Conservation (phyloP, 805 yeast species). For the Lachancea meyersii region DNA sequence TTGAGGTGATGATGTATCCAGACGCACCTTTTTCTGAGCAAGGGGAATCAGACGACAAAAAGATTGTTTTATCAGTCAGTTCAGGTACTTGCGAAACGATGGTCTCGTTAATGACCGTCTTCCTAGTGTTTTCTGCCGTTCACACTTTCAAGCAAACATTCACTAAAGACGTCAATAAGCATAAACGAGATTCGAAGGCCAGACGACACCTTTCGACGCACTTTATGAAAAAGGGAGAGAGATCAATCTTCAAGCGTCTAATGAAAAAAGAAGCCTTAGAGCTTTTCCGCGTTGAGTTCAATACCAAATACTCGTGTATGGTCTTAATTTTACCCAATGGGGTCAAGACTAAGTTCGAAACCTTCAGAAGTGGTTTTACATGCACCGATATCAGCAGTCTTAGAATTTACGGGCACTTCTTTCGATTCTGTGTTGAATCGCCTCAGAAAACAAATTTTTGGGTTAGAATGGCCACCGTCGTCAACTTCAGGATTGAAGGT, state of each 20-base stretch:
- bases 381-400: conserved; percentile 21
- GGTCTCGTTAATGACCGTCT: conserved; percentile 40
- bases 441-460: conserved; percentile 43
- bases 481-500: conserved; percentile 28
- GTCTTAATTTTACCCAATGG: conserved; percentile 41
- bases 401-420: conserved; percentile 27
- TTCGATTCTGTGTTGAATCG: conserved; percentile 47
- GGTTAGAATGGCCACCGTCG: conserved; percentile 43
- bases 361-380: conserved; percentile 25
- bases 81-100: conserved; percentile 29
- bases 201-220: conserved; percentile 22
- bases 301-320: conserved; percentile 21
- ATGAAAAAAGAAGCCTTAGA: conserved; percentile 20
- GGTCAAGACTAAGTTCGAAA: conserved; percentile 44
- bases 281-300: conserved; percentile 20
- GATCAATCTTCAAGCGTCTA: conserved; percentile 12
- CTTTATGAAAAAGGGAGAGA: conserved; percentile 15
- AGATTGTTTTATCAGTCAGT: conserved; percentile 22
- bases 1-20: conserved; percentile 24
- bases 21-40: conserved; percentile 12
- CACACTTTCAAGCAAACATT: conserved; percentile 41
- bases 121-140: conserved; percentile 40
- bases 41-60: conserved; percentile 16
- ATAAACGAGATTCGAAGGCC: conserved; percentile 24
- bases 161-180: conserved; percentile 27